Percentiles rank a stretch among this genome's conserved stretches.
Conservation (phyloP, 768 basidiomycete genomes). For the Mycena filopes region DNA sequence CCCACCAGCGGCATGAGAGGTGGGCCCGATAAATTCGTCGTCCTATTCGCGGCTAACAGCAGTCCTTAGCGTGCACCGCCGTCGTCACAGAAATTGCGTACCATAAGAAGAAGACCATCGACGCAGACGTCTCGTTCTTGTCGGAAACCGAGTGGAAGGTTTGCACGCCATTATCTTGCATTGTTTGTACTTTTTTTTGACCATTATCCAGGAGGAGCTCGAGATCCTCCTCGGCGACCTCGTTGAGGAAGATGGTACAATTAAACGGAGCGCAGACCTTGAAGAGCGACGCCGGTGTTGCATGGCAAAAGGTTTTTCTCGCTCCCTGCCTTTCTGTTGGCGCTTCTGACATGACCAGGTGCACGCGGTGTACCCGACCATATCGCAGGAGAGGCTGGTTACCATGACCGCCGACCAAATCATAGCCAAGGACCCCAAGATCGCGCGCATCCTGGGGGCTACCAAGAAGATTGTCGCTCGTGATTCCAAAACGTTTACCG, state of each 20-base stretch:
- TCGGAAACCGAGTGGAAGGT: constrained; percentile 65
- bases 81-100: constrained; percentile 72
- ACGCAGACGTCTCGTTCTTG: constrained; percentile 70
- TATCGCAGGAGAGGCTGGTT: constrained; percentile 58
- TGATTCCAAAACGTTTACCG: constrained; percentile 62
- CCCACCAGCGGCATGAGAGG: constrained; percentile 76
- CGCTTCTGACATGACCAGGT: constrained; percentile 48
- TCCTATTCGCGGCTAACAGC: neutral
- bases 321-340: neutral
- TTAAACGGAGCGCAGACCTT: constrained; percentile 65
- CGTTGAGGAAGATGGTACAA: constrained; percentile 66
- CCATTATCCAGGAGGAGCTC: constrained; percentile 50
- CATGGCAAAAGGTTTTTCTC: constrained; percentile 69
- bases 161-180: neutral
- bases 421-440: constrained; percentile 53
- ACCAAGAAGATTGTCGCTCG: constrained; percentile 62
- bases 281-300: constrained; percentile 68
- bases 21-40: constrained; percentile 35
- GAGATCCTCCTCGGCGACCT: constrained; percentile 65
- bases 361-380: constrained; percentile 68
- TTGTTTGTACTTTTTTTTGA: no score
- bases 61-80: constrained; percentile 67
- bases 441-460: constrained; percentile 46
- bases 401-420: constrained; percentile 63
- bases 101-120: constrained; percentile 64